Percentiles rank a stretch among this genome's conserved stretches.
phyloP scores from a whole-genome alignment of 108 stramenopile species.

The Chaetoceros tenuissimus region DNA sequence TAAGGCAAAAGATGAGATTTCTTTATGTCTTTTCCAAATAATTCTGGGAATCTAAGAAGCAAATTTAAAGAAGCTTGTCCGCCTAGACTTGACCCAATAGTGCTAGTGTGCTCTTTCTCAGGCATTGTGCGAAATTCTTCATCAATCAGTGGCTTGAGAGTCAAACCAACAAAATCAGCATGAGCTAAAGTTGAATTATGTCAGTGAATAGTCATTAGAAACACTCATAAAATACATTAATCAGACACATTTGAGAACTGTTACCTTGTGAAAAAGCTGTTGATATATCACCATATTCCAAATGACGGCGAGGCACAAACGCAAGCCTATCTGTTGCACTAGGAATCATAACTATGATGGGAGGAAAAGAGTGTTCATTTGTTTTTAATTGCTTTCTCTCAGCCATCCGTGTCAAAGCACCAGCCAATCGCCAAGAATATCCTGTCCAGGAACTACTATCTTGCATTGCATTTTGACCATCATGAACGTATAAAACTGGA shows the following conservation, averaged over 20 bases:
- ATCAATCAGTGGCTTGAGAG: slow-evolving; percentile 47
- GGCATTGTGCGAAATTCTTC: slow-evolving; percentile 36
- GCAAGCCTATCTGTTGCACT: slow-evolving; percentile 29
- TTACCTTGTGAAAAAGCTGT: slow-evolving; percentile 42
- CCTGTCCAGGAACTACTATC: slow-evolving; percentile 53
- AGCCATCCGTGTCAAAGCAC: slow-evolving; percentile 53
- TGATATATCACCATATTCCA: slow-evolving; percentile 54
- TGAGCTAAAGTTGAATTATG: no score
- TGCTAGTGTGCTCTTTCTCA: slow-evolving; percentile 22
- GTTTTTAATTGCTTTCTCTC: slow-evolving; percentile 25
- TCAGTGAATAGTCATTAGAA: no score
- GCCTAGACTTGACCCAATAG: slow-evolving; percentile 53
- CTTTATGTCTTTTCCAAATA: slow-evolving; percentile 59
- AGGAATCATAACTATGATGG: slow-evolving; percentile 32
- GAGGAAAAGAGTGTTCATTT: slow-evolving; percentile 12
- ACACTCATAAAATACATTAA: no score
- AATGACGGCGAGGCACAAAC: slow-evolving; percentile 20
- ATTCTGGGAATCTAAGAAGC: slow-evolving; percentile 42
- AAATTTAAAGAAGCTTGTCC: slow-evolving; percentile 63
- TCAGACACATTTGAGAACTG: no score
- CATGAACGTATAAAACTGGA: slow-evolving; percentile 55
- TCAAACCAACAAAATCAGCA: slow-evolving; percentile 52
- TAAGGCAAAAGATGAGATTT: slow-evolving; percentile 61
- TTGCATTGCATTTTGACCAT: slow-evolving; percentile 56
- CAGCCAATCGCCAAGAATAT: slow-evolving; percentile 48